phyloP scores from a whole-genome alignment of 352 stramenopile species.

The Blastocystis sp. region DNA sequence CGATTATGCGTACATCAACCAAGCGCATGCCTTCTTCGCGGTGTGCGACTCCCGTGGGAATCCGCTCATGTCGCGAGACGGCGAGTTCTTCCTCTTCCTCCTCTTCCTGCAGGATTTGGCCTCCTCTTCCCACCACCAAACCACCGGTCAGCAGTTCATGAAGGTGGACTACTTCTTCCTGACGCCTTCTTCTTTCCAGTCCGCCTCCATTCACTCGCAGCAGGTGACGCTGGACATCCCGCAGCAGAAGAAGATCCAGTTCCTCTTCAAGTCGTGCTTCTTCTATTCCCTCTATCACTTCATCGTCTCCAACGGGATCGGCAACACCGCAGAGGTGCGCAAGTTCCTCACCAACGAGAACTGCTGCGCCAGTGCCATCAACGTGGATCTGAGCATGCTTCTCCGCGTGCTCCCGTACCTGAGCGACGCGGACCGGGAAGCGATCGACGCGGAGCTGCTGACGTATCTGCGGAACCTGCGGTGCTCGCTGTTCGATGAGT shows the following conservation, averaged over 20 bases:
- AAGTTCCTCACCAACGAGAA: slow-evolving; percentile 33
- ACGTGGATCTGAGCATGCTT: background rate
- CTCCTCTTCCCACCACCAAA: background rate
- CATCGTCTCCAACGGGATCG: background rate
- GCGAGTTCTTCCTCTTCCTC: slow-evolving; percentile 41
- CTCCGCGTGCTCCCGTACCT: slow-evolving; percentile 23
- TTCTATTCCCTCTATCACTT: slow-evolving; percentile 30
- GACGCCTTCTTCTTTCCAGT: slow-evolving; percentile 14
- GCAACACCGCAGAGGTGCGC: background rate
- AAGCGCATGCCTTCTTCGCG: slow-evolving; percentile 38
- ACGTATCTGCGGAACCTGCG: background rate
- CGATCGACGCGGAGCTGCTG: slow-evolving; percentile 3
- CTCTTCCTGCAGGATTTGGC: slow-evolving; percentile 59
- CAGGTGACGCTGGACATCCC: slow-evolving; percentile 17
- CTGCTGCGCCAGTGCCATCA: background rate
- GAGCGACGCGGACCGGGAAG: background rate
- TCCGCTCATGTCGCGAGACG: background rate
- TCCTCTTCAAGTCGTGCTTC: slow-evolving; percentile 65
- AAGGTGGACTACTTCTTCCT: slow-evolving; percentile 43
- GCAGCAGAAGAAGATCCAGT: slow-evolving; percentile 10
- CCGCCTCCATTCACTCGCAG: background rate
- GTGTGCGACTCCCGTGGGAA: slow-evolving; percentile 27
- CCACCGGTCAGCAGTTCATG: slow-evolving; percentile 4
- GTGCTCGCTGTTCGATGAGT: slow-evolving; percentile 49
- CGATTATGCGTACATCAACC: slow-evolving; percentile 56